Evolutionary conservation across 2,329 filamentous ascomycete species (phyloP).

Genomic region (Fusarium luffae): DNA sequence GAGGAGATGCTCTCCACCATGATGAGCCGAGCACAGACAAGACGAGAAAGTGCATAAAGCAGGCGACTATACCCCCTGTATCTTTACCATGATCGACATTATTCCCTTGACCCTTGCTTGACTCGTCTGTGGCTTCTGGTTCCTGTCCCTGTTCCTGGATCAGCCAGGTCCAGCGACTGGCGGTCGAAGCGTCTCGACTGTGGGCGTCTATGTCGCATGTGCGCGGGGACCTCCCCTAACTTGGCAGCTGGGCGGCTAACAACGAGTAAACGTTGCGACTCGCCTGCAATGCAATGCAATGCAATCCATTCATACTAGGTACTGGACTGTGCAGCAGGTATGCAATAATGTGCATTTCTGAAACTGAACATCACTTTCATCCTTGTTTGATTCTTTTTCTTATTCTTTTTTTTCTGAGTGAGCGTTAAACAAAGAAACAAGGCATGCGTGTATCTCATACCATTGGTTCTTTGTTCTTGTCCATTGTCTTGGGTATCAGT

Average conservation of each 20-base stretch:
- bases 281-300: not conserved
- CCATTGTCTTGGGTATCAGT: not conserved
- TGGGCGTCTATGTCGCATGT: constrained; percentile 42
- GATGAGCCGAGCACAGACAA: not conserved
- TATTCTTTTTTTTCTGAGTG: not conserved
- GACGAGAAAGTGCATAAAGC: constrained; percentile 16
- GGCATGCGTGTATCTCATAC: constrained; percentile 7
- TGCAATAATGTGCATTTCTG: not conserved
- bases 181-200: constrained; percentile 38
- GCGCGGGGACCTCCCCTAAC: constrained; percentile 22
- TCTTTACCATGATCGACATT: constrained; percentile 19
- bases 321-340: not conserved
- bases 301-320: not conserved
- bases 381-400: not conserved
- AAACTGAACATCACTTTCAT: not conserved
- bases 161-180: constrained; percentile 28
- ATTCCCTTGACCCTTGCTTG: constrained; percentile 21
- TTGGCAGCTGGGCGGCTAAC: constrained; percentile 30
- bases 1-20: constrained; percentile 8
- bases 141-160: not conserved
- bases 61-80: constrained; percentile 17
- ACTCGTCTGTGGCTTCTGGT: not conserved
- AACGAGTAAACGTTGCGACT: not conserved
- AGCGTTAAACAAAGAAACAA: not conserved
- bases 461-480: not conserved